Evolutionary conservation across 2,329 filamentous ascomycete genomes (phyloP).

Genomic region (Penicillium sp.): DNA sequence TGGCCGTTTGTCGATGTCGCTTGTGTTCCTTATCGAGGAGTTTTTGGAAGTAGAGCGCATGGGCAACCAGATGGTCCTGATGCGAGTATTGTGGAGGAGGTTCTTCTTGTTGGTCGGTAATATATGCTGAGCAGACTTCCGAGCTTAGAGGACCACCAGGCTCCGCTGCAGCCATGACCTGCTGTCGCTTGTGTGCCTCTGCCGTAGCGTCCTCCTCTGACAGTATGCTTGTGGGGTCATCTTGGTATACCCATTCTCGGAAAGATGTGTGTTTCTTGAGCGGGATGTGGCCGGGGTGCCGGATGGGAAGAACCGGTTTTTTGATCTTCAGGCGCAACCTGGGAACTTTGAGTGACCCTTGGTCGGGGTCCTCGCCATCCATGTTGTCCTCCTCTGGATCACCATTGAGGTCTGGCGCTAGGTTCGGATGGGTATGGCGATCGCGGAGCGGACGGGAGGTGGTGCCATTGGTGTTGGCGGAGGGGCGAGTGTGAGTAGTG

Average conservation of each 20-base stretch:
- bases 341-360: conserved; percentile 30
- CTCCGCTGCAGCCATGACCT: conserved; percentile 71
- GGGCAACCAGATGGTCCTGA: conserved; percentile 78
- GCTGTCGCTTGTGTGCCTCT: conserved; percentile 70
- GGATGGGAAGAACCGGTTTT: conserved; percentile 52
- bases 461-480: conserved; percentile 23
- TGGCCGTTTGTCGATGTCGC: conserved; percentile 75
- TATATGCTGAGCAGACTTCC: conserved; percentile 70
- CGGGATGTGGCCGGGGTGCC: conserved; percentile 55
- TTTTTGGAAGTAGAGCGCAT: conserved; percentile 77
- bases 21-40: conserved; percentile 78
- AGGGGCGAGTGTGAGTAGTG: conserved; percentile 21
- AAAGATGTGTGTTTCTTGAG: conserved; percentile 54
- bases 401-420: conserved; percentile 16
- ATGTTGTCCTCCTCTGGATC: conserved; percentile 15
- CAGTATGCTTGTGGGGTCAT: conserved; percentile 45
- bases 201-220: conserved; percentile 64
- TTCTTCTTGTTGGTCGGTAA: conserved; percentile 72
- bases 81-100: conserved; percentile 82
- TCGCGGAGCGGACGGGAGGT: conserved; percentile 28
- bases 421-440: conserved; percentile 28
- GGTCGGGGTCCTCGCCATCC: conserved; percentile 22
- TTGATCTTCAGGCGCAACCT: conserved; percentile 52
- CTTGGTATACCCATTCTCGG: conserved; percentile 65
- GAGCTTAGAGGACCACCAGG: conserved; percentile 74